Conservation (phyloP, 805 yeast species). For the Hanseniaspora occidentalis region DNA sequence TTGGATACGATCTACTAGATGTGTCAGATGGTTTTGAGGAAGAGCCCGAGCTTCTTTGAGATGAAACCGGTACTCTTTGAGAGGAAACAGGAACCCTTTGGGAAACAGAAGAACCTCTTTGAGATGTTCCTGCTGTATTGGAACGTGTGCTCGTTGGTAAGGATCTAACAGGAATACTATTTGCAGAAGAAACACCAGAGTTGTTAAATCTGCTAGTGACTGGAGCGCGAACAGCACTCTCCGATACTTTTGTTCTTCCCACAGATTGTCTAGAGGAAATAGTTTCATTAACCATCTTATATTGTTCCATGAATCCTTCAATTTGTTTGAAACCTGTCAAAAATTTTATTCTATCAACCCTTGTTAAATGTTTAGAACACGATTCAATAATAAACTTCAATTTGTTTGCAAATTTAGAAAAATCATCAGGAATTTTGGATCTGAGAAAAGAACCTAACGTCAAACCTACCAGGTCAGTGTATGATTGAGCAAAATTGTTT, state of each 20-base stretch:
- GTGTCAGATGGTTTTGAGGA: too few relatives aligned
- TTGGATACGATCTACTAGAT: too few relatives aligned
- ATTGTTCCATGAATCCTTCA: not conserved
- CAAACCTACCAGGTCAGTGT: not conserved
- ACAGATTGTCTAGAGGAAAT: not conserved
- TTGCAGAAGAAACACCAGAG: not conserved
- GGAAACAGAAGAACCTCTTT: too few relatives aligned
- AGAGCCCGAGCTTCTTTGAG: too few relatives aligned
- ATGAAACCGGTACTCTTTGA: too few relatives aligned
- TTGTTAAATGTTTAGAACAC: not conserved
- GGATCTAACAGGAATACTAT: not conserved
- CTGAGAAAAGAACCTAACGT: not conserved
- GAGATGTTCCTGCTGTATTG: too few relatives aligned
- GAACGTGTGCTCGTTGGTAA: too few relatives aligned
- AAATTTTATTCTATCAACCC: not conserved
- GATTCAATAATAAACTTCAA: not conserved
- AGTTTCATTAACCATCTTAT: not conserved
- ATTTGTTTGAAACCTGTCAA: not conserved
- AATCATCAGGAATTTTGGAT: not conserved
- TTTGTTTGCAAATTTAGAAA: not conserved
- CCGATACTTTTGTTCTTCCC: not conserved
- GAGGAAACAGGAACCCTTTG: too few relatives aligned
- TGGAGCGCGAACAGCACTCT: not conserved
- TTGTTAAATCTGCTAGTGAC: not conserved
- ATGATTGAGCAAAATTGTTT: not conserved